Percentiles rank a stretch among this genome's conserved stretches.
phyloP scores from a whole-genome alignment of 345 rosid genomes.

The Firmiana major region DNA sequence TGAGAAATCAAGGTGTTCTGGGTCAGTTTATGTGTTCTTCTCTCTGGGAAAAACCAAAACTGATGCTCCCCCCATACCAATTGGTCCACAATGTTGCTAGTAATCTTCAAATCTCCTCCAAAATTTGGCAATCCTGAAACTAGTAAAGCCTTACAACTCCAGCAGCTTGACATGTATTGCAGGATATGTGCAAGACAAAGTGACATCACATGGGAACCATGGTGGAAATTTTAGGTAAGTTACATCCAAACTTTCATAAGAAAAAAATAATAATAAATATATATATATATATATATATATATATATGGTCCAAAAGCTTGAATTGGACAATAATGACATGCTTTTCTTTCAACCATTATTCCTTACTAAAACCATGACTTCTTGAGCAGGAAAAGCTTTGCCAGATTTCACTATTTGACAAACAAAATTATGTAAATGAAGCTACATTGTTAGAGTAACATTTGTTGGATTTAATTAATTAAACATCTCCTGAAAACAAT shows the following conservation, averaged over 20 bases:
- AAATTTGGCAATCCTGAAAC: constrained; percentile 14
- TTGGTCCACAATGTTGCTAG: no score
- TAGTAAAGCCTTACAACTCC: constrained; percentile 5
- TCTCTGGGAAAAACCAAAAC: background rate
- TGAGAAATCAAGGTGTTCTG: background rate
- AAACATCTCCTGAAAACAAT: no score
- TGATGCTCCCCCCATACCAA: background rate
- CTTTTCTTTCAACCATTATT: constrained; percentile 20
- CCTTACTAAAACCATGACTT: constrained; percentile 12
- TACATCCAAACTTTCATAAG: constrained; percentile 13
- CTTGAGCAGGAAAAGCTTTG: background rate
- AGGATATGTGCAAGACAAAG: constrained; percentile 4
- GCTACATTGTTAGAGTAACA: background rate
- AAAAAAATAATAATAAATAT: no score
- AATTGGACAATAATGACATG: constrained; percentile 6
- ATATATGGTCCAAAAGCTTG: constrained; percentile 11
- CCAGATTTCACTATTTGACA: constrained; percentile 1
- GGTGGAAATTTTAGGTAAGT: constrained; percentile 8
- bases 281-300: background rate
- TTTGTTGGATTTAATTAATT: no score
- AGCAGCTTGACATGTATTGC: constrained; percentile 1
- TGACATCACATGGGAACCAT: constrained; percentile 9
- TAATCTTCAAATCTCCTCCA: constrained; percentile 4
- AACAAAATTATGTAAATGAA: constrained; percentile 3
- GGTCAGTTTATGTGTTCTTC: background rate